Evolutionary conservation across 129 eudicot genomes (phyloP).

Genomic region (Solidago caesia): DNA sequence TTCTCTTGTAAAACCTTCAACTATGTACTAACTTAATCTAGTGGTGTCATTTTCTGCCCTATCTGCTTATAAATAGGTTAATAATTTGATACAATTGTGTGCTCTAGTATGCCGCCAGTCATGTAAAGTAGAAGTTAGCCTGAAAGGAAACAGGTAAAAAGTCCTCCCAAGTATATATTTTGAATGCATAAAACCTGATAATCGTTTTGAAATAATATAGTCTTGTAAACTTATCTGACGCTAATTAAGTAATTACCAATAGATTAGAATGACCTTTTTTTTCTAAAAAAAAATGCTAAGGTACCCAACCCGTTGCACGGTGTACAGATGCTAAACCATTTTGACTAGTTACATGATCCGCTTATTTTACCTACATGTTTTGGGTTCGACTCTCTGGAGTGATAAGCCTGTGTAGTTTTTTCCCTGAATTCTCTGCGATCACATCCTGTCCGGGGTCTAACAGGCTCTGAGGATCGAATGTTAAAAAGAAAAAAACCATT

Average conservation of each 20-base stretch:
- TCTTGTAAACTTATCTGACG: too few relatives aligned
- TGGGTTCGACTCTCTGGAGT: too few relatives aligned
- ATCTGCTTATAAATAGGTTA: not conserved
- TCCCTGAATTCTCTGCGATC: too few relatives aligned
- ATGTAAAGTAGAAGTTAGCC: not conserved
- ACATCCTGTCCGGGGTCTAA: too few relatives aligned
- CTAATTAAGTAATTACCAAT: too few relatives aligned
- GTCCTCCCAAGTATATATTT: too few relatives aligned
- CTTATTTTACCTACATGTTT: too few relatives aligned
- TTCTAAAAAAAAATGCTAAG: not conserved
- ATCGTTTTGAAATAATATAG: not conserved
- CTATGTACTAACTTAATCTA: conserved; percentile 2
- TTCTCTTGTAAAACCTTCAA: not conserved
- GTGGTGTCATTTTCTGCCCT: not conserved
- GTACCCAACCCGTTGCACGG: not conserved
- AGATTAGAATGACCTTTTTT: not conserved
- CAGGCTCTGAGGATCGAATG: too few relatives aligned
- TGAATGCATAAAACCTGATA: not conserved
- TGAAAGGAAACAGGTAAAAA: not conserved
- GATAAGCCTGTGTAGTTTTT: too few relatives aligned
- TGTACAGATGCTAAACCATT: not conserved
- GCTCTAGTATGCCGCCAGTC: not conserved
- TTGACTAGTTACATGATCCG: not conserved
- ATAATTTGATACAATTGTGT: too few relatives aligned
- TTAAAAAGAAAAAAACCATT: too few relatives aligned